These are phyloP conservation scores for Diaporthe helianthi DNA, from an alignment of 2,329 filamentous ascomycete genomes.

Conservation along the genomic window DNA sequence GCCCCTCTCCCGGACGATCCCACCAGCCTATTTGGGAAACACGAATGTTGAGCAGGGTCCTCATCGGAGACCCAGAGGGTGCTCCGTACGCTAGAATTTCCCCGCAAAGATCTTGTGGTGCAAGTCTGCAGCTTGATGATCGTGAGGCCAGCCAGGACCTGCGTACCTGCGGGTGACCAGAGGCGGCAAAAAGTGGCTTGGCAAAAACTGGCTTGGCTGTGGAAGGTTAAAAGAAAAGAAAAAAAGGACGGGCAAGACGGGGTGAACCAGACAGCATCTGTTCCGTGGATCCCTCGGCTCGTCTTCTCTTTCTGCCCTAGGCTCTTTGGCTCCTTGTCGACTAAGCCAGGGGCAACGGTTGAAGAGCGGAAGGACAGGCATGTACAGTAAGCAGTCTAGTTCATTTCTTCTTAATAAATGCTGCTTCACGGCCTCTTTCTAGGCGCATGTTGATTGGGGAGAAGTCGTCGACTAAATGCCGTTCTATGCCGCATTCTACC, in stretches of 20 bases:
- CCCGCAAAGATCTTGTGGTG: slow-evolving; percentile 22
- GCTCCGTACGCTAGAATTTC: no score
- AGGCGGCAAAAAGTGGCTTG: no score
- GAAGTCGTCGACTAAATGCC: neutral
- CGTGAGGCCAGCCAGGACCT: no score
- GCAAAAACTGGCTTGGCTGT: no score
- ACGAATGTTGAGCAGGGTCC: neutral
- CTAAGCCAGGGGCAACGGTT: slow-evolving; percentile 28
- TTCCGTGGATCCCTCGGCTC: slow-evolving; percentile 26
- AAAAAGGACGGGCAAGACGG: neutral
- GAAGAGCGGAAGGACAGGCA: neutral
- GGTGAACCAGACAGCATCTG: slow-evolving; percentile 20
- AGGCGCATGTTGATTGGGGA: slow-evolving; percentile 1
- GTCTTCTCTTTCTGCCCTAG: slow-evolving; percentile 9
- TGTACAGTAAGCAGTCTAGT: no score
- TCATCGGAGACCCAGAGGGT: neutral
- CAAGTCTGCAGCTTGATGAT: no score
- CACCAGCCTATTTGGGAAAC: slow-evolving; percentile 23
- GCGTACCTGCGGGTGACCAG: neutral
- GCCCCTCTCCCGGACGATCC: slow-evolving; percentile 15
- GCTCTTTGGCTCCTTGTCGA: neutral
- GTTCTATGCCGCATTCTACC: neutral
- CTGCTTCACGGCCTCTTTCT: neutral
- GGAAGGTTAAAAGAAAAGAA: no score
- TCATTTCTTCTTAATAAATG: neutral